These are phyloP conservation scores for Aspergillus costaricaensis DNA, from an alignment of 2,329 filamentous ascomycete genomes.

Conservation along the genomic window DNA sequence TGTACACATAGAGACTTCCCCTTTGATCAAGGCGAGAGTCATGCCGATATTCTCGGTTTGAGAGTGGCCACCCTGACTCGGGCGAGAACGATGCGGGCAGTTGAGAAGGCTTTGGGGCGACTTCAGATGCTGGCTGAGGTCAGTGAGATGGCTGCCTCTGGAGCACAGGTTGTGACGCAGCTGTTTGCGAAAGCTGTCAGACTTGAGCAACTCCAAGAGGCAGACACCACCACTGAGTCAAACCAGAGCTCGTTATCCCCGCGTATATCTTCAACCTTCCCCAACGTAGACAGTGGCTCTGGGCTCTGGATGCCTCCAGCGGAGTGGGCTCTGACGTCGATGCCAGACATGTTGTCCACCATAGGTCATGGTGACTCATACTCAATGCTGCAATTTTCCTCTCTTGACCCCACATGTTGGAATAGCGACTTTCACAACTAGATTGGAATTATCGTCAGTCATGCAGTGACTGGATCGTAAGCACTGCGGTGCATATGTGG, in stretches of 20 bases:
- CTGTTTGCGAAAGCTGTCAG: slow-evolving; percentile 6
- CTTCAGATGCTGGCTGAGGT: slow-evolving; percentile 12
- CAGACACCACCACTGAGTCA: background rate
- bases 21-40: background rate
- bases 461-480: too few relatives aligned
- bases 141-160: slow-evolving; percentile 11
- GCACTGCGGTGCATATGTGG: too few relatives aligned
- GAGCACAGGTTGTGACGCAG: slow-evolving; percentile 8
- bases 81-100: background rate
- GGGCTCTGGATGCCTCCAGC: background rate
- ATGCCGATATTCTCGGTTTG: background rate
- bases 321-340: background rate
- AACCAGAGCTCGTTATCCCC: slow-evolving; percentile 1
- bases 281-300: background rate
- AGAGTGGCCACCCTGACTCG: background rate
- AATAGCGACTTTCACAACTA: too few relatives aligned
- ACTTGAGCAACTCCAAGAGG: background rate
- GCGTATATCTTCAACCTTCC: background rate
- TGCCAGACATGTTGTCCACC: background rate
- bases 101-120: slow-evolving; percentile 8
- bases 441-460: too few relatives aligned
- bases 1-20: background rate
- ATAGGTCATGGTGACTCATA: background rate
- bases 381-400: background rate
- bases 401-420: background rate